Base-by-base conservation (phyloP, 2,329 filamentous ascomycete genomes). In the Furcasterigmium furcatum region DNA sequence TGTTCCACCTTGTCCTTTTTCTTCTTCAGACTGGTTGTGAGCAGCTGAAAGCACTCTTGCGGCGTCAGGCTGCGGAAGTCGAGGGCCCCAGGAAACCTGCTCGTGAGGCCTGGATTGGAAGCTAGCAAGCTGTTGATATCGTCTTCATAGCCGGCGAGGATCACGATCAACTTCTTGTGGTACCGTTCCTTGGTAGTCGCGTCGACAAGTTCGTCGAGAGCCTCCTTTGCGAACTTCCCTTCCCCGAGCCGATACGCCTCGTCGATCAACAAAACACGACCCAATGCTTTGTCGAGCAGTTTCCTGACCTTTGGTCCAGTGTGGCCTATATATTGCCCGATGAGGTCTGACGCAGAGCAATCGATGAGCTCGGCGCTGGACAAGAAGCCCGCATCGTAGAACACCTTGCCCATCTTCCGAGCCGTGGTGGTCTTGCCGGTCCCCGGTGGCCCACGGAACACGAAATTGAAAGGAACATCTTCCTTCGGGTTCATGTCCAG, bases 371-470 rank as follows among this genome's bases (percentile, higher is more conserved):
- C 76, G 0, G 71, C 73, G 0, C 69, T 70, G 0, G 77, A 64
- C 0, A 91, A 65, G 27, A 91, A 78, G 0, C 85, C 85, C 73
- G 90, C 79, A 53, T 91, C 82, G 20, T 54, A 49, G 4, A 80
- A 91, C 0, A 91, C 70, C 50, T 88, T 78, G 4, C 87, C 87
- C 74, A 91, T 87, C 49, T 84, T 86, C n/a, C 75, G 68, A 0
- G 88, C 88, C 0, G 72, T 88, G 0, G 82, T 84, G 0, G 86
- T 89, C 56, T 91, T 91, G 0, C 87, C 87, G 0, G 86, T 90
- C 0, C 82, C 84, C 13, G 82, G 82, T 0, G 67, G 66, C 0
- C 86, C 85, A 1, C 79, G 74, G 63, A 89, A 89, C 0, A 89
- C 54, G 52, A 88, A 88, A 49, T 77, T 85, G 58, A 85, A 86